These are phyloP conservation scores for Hypoxylon intermedium DNA, from an alignment of 495 filamentous ascomycete genomes.

Conservation along the genomic window DNA sequence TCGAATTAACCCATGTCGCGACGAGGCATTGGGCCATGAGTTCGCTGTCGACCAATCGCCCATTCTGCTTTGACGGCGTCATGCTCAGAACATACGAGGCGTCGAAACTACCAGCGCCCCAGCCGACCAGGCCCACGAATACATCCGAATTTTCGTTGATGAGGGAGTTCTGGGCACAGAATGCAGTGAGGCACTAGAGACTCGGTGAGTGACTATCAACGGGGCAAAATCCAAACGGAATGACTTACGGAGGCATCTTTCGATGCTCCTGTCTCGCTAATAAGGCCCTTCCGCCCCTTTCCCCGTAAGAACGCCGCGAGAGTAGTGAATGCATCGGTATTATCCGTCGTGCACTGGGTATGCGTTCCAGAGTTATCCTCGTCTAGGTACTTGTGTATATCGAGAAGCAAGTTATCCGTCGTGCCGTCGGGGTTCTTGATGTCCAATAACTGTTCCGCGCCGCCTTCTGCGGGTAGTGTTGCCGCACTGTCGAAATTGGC, in stretches of 20 bases:
- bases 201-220: background rate
- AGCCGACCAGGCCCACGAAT: conserved; percentile 57
- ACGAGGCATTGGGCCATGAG: conserved; percentile 51
- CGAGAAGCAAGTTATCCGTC: conserved; percentile 62
- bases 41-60: conserved; percentile 47
- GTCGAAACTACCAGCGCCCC: conserved; percentile 58
- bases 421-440: conserved; percentile 63
- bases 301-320: conserved; percentile 57
- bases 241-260: conserved; percentile 41
- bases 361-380: conserved; percentile 62
- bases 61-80: conserved; percentile 52
- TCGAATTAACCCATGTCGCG: conserved; percentile 39
- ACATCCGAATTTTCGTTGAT: conserved; percentile 61
- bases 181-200: conserved; percentile 46
- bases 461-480: conserved; percentile 52
- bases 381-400: conserved; percentile 63
- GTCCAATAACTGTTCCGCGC: conserved; percentile 53
- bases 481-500: conserved; percentile 58
- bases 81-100: conserved; percentile 54
- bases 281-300: conserved; percentile 58
- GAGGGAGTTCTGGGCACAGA: conserved; percentile 56
- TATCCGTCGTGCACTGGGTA: conserved; percentile 59
- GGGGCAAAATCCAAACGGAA: background rate
- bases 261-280: conserved; percentile 63
- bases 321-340: conserved; percentile 55